A percentile compares a stretch with the other conserved stretches of the same genome.
These are phyloP conservation scores for Aspergillus floridensis DNA, from an alignment of 2,329 filamentous ascomycete genomes.

Conservation along the genomic window DNA sequence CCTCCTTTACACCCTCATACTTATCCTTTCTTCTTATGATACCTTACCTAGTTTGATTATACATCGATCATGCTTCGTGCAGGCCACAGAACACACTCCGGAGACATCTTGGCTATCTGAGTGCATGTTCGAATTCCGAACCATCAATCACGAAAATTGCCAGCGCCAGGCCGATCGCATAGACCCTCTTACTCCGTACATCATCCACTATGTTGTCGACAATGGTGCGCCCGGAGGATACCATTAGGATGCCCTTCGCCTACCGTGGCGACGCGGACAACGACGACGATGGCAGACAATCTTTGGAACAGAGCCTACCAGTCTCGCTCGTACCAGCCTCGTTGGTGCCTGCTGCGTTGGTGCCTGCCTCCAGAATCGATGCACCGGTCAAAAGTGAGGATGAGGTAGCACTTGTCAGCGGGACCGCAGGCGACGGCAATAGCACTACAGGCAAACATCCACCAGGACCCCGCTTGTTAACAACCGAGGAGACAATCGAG, in stretches of 20 bases:
- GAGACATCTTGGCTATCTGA: constrained; percentile 17
- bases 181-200: background rate
- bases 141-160: background rate
- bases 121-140: constrained; percentile 9
- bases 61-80: constrained; percentile 22
- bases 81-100: constrained; percentile 11
- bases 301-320: constrained; percentile 28
- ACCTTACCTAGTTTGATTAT: background rate
- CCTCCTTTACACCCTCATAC: background rate
- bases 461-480: constrained; percentile 31
- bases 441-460: constrained; percentile 21
- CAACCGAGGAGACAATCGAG: constrained; percentile 46
- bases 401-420: constrained; percentile 25
- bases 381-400: constrained; percentile 30
- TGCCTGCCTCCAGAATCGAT: constrained; percentile 27
- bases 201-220: constrained; percentile 29
- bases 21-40: background rate
- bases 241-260: constrained; percentile 31
- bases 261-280: constrained; percentile 35
- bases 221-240: constrained; percentile 41
- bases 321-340: constrained; percentile 22
- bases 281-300: constrained; percentile 27
- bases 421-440: constrained; percentile 24
- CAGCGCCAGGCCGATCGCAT: background rate
- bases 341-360: constrained; percentile 16